Evolutionary conservation across 176 grass and related monocot species (phyloP), one percentile per base, ranked within the genome.

Genomic region (Cocos nucifera): DNA sequence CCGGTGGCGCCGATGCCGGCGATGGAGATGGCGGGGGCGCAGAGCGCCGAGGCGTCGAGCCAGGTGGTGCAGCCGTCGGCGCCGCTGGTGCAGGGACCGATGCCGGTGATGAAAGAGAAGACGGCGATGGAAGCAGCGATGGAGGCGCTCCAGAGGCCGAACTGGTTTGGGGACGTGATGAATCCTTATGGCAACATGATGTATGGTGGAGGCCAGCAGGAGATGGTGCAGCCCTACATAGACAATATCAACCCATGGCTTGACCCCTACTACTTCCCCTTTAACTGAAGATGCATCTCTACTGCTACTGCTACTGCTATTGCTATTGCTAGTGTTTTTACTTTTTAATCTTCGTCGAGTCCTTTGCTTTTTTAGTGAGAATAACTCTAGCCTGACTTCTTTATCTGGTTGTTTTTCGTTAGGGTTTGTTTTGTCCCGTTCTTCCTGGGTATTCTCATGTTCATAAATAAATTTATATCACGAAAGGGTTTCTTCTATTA

Each of bases 141-240:
- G 56, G 54, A 50, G 56, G 56, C 20, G 9, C 32, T 71, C 18
- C 39, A 57, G 23, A 16, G 22, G 1, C 68, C 58, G 6, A 24
- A 51, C 23, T 71, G 68, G 68, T 71, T 71, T 49, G 22, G 17
- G 20, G 39, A 59, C 17, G 35, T 25, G 44, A 52, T 68, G 65
- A 28, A 57, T 24, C 49, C 52, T 56, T 12, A 39, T 6, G 29
- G 15, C 8, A 53, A 52, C 22, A 5, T 69, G 27, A n/a, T 69
- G 27, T 54, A 2, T n/a, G 53, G 27, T 21, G 28, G 27, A 3
- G 15, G 53, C 4, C 24, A n/a, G 21, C 23, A 23, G 6, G 17
- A 20, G 14, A 17, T 22, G 21, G 4, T 44, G 25, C 53, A 26
- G 16, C 53, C 18, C 17, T 68, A 44, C 52, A 16, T 22, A 1